Conservation (phyloP, 139 green algal species). For the Chlamydomonas sphaeroides region DNA sequence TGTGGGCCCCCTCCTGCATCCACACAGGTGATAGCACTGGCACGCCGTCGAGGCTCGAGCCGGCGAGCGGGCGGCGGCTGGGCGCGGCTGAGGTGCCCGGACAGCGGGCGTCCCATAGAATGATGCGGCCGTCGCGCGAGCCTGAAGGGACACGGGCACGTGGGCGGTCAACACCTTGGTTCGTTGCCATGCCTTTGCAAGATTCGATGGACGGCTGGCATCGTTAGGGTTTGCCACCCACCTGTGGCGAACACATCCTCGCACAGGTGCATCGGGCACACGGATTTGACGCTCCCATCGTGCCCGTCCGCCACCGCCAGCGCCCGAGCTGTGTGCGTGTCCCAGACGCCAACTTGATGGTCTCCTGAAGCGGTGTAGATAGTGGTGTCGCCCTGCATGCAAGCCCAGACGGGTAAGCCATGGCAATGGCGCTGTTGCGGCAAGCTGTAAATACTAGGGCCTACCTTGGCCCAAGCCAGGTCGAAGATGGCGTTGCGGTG, state of each 20-base stretch:
- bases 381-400: conserved; percentile 55
- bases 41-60: not conserved
- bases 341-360: conserved; percentile 73
- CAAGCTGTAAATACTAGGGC: no score
- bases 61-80: not conserved
- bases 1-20: not conserved
- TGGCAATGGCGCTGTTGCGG: no score
- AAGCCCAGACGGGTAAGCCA: no score
- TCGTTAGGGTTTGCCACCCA: no score
- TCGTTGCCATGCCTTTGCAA: no score
- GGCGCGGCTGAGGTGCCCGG: not conserved
- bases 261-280: conserved; percentile 48
- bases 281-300: conserved; percentile 76
- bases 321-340: conserved; percentile 58
- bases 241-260: conserved; percentile 79
- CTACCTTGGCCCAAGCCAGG: conserved; percentile 76
- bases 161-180: no score
- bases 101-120: conserved; percentile 79
- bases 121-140: conserved; percentile 71
- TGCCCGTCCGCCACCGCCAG: conserved; percentile 70
- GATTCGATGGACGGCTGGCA: no score
- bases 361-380: conserved; percentile 83
- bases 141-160: conserved; percentile 61
- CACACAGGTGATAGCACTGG: conserved; percentile 1
- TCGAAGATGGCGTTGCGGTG: conserved; percentile 89